Evolutionary conservation across 176 grass and related monocot species (phyloP).

Genomic region (Saccharum officinarum): DNA sequence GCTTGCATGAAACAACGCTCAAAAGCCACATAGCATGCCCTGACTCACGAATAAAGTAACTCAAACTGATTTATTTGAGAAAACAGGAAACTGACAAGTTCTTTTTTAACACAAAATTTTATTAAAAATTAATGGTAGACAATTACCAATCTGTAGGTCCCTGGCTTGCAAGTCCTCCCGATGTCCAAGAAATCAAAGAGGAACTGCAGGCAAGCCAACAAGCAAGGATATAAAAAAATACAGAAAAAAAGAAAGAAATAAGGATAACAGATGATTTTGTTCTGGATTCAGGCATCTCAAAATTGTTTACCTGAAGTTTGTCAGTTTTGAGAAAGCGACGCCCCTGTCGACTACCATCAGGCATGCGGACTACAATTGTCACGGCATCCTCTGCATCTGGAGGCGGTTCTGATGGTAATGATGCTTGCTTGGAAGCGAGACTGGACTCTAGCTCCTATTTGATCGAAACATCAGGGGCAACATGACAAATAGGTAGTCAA

Average conservation of each 20-base stretch:
- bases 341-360: conserved; percentile 76
- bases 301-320: conserved; percentile 73
- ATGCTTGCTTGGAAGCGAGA: conserved; percentile 77
- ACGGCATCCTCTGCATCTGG: conserved; percentile 71
- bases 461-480: not conserved
- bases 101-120: not conserved
- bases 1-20: not conserved
- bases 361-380: conserved; percentile 89
- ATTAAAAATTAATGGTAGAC: not conserved
- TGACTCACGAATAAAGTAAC: not conserved
- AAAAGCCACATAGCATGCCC: not conserved
- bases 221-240: not conserved
- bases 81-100: not conserved
- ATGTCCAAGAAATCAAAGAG: conserved; percentile 94
- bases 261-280: conserved; percentile 13
- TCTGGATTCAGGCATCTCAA: conserved; percentile 17
- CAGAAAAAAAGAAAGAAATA: not conserved
- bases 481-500: conserved; percentile 6
- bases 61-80: not conserved
- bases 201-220: conserved; percentile 57
- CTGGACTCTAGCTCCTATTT: conserved; percentile 81
- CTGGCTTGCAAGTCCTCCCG: conserved; percentile 75
- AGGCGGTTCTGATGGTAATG: conserved; percentile 68
- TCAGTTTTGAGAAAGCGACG: conserved; percentile 93
- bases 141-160: conserved; percentile 93